A percentile compares a stretch with the other conserved stretches of the same genome.
Conservation (phyloP, 2,329 filamentous ascomycete species). For the Nemania sp. region DNA sequence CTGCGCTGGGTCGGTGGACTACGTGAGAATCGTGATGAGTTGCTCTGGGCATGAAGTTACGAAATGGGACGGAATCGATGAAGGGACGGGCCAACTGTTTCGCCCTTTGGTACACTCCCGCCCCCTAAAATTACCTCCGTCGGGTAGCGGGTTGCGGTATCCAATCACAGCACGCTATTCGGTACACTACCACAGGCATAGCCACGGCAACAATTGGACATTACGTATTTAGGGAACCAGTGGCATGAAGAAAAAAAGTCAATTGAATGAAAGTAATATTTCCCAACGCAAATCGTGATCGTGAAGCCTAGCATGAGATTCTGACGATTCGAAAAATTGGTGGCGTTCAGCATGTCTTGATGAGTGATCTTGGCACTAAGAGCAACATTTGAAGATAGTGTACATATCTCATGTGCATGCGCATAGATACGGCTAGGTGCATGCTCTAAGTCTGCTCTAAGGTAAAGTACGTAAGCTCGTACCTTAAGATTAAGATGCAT, state of each 20-base stretch:
- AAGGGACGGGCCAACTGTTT: conserved; percentile 27
- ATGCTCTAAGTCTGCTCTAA: not conserved
- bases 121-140: conserved; percentile 37
- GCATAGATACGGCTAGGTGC: no score
- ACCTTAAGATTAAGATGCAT: not conserved
- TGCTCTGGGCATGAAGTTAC: conserved; percentile 31
- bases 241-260: conserved; percentile 6
- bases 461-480: not conserved
- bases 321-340: conserved; percentile 11
- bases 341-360: conserved; percentile 14
- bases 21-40: conserved; percentile 33
- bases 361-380: not conserved
- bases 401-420: not conserved
- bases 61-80: conserved; percentile 17
- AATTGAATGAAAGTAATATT: conserved; percentile 8
- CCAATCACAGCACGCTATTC: conserved; percentile 35
- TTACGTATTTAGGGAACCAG: conserved; percentile 11
- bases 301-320: not conserved
- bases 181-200: conserved; percentile 21
- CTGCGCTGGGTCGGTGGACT: conserved; percentile 43
- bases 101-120: conserved; percentile 14
- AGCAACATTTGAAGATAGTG: not conserved
- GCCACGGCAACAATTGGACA: conserved; percentile 13
- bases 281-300: not conserved
- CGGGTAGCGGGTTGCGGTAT: not conserved